Evolutionary conservation across 164 flowering plant genomes (phyloP).

Genomic region (Magnolia kwangsiensis): DNA sequence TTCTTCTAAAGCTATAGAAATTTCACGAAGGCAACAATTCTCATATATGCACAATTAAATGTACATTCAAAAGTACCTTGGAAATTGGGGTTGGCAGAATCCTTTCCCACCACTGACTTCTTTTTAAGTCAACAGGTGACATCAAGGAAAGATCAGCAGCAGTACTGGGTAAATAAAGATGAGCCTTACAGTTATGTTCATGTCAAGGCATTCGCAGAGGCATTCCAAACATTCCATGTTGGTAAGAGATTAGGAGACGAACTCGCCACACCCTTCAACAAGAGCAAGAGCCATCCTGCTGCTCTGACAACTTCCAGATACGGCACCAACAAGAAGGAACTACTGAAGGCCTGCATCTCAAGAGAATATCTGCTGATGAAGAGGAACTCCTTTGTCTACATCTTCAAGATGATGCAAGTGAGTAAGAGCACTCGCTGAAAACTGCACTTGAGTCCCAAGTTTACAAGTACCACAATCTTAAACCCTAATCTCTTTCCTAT

Average conservation of each 20-base stretch:
- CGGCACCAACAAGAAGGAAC: conserved; percentile 54
- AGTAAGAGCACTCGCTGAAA: conserved; percentile 4
- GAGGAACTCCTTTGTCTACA: conserved; percentile 61
- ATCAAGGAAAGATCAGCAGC: conserved; percentile 18
- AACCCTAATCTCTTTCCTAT: neutral
- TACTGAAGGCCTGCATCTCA: conserved; percentile 48
- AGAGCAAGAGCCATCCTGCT: conserved; percentile 56
- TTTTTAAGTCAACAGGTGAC: conserved; percentile 12
- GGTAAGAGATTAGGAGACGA: conserved; percentile 43
- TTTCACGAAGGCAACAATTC: no score
- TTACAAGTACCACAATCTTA: neutral
- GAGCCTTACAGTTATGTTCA: conserved; percentile 33
- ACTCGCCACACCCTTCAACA: conserved; percentile 55
- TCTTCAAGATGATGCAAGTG: conserved; percentile 55
- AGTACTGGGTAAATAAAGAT: conserved; percentile 14
- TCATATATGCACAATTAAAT: no score
- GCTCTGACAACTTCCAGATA: conserved; percentile 50
- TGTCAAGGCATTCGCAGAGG: conserved; percentile 49
- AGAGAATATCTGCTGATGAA: conserved; percentile 70
- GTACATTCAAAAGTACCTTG: no score
- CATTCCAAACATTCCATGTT: conserved; percentile 55
- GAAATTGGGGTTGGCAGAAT: no score
- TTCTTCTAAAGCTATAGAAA: no score
- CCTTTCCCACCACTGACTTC: neutral
- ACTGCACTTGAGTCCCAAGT: neutral